Percentiles rank a stretch among this genome's conserved stretches.
These are phyloP conservation scores for Chlamydomonas schloesseri DNA, from an alignment of 139 green algal genomes.

Conservation along the genomic window DNA sequence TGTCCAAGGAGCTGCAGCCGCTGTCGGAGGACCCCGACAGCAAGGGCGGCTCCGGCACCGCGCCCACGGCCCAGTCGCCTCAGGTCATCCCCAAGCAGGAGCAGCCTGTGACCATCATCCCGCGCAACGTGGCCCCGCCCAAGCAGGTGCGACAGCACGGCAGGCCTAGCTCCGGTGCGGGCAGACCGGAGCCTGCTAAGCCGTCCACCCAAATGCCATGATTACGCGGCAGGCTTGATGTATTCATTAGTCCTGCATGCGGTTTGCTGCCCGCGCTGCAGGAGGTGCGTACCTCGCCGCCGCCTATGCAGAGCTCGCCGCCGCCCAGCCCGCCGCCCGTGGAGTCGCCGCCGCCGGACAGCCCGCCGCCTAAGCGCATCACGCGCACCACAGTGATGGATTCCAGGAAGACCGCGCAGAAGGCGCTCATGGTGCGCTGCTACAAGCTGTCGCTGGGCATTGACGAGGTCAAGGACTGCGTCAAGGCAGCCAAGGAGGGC, in stretches of 20 bases:
- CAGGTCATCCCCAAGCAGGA: constrained; percentile 19
- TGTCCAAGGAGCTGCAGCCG: constrained; percentile 29
- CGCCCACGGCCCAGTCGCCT: neutral
- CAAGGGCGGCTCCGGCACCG: neutral
- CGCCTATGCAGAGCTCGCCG: neutral
- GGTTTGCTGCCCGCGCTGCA: no score
- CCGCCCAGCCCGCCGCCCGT: neutral
- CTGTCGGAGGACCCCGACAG: constrained; percentile 27
- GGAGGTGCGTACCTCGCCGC: no score
- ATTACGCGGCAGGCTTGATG: no score
- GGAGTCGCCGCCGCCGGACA: neutral
- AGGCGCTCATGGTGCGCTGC: constrained; percentile 47
- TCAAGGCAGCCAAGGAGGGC: constrained; percentile 10
- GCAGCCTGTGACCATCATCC: neutral
- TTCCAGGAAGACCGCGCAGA: neutral
- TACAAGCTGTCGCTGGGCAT: constrained; percentile 35
- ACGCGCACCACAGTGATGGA: neutral
- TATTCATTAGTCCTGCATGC: no score
- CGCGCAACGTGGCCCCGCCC: constrained; percentile 14
- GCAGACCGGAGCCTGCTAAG: no score
- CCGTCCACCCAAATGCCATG: no score
- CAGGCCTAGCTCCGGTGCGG: no score
- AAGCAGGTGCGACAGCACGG: no score
- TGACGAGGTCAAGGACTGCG: constrained; percentile 39
- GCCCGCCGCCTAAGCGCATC: neutral